A percentile compares a stretch with the other conserved stretches of the same genome.
phyloP scores from a whole-genome alignment of 2,329 filamentous ascomycete genomes.

The Neopestalotiopsis rosae region DNA sequence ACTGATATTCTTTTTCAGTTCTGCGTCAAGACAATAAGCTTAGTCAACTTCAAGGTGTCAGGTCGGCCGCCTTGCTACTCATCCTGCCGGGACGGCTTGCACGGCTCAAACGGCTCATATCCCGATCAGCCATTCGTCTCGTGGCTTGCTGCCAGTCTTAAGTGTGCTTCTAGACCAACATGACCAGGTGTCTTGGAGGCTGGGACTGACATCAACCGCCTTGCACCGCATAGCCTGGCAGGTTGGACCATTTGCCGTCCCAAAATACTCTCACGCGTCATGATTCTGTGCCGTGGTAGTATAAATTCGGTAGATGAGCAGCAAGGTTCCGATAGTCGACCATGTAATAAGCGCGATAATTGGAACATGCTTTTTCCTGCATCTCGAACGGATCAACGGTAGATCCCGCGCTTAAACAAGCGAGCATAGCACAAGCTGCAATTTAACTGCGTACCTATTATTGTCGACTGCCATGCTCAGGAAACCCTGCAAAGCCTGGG shows the following conservation, averaged over 20 bases:
- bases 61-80: not conserved
- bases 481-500: not conserved
- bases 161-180: not conserved
- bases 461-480: not conserved
- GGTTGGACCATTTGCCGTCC: not conserved
- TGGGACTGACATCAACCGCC: not conserved
- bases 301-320: not conserved
- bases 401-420: not conserved
- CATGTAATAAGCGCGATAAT: not conserved
- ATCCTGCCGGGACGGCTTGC: not conserved
- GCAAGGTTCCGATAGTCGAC: not conserved
- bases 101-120: not conserved
- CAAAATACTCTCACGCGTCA: not conserved
- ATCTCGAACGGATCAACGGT: not conserved
- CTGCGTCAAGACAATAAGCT: not conserved
- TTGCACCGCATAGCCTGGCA: not conserved
- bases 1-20: not conserved
- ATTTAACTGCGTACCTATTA: not conserved
- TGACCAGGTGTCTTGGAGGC: not conserved
- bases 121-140: not conserved
- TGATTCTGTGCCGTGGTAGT: not conserved
- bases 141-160: not conserved
- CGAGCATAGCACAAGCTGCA: not conserved
- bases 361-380: not conserved
- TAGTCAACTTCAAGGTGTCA: not conserved